These are phyloP conservation scores for Mycena vulgaris DNA, from an alignment of 768 basidiomycete species.

Conservation along the genomic window DNA sequence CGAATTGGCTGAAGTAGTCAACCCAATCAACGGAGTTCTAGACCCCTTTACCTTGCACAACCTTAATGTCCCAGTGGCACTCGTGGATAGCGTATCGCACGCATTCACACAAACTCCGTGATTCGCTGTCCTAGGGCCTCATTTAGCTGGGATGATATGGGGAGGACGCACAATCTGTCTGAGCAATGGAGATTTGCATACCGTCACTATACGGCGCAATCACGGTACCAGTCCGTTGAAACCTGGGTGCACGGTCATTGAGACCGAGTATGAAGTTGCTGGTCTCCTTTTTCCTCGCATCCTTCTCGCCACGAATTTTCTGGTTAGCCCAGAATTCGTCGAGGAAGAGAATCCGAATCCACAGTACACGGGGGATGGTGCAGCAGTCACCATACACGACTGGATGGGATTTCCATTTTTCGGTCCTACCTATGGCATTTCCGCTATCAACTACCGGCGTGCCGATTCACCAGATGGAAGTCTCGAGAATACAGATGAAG, in stretches of 20 bases:
- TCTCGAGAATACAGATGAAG: too few relatives aligned
- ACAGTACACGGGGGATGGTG: too few relatives aligned
- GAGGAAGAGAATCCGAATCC: not conserved
- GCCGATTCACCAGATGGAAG: too few relatives aligned
- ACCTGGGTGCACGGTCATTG: not conserved
- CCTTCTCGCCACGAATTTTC: not conserved
- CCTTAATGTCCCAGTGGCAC: too few relatives aligned
- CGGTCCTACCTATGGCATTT: too few relatives aligned
- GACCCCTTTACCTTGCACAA: too few relatives aligned
- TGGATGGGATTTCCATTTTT: not conserved
- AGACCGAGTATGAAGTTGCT: not conserved
- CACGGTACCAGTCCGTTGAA: not conserved
- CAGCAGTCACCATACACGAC: too few relatives aligned
- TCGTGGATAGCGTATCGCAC: too few relatives aligned
- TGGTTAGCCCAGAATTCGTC: not conserved
- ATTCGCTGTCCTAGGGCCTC: not conserved
- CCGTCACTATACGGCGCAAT: not conserved
- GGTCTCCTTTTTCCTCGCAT: not conserved
- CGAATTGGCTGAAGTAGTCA: too few relatives aligned
- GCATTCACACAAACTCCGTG: too few relatives aligned
- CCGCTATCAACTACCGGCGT: too few relatives aligned
- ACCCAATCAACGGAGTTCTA: too few relatives aligned
- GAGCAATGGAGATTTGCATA: not conserved
- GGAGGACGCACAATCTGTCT: not conserved
- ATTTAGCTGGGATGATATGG: not conserved